phyloP scores from a whole-genome alignment of 2,329 filamentous ascomycete species.

The Elsinoe batatas region DNA sequence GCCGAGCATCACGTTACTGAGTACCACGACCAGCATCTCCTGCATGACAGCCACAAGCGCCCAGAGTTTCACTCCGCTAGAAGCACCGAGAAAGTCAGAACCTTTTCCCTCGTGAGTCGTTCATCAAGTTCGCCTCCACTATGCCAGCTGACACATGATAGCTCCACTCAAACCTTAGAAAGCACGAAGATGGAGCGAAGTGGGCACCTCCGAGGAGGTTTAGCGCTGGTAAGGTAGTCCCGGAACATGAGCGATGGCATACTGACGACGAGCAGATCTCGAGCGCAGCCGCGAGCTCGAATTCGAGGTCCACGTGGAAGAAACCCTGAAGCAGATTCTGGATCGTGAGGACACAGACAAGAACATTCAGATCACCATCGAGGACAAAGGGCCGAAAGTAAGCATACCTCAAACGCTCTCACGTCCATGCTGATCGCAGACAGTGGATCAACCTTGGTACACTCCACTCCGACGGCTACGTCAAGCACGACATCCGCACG shows the following conservation, averaged over 20 bases:
- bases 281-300: slow-evolving; percentile 2
- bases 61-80: slow-evolving; percentile 3
- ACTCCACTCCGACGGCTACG: slow-evolving; percentile 73
- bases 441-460: slow-evolving; percentile 76
- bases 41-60: not conserved
- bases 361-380: slow-evolving; percentile 96
- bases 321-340: slow-evolving; percentile 67
- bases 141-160: not conserved
- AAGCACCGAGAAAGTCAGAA: slow-evolving; percentile 11
- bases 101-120: slow-evolving; percentile 9
- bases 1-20: slow-evolving; percentile 1
- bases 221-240: not conserved
- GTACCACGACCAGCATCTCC: not conserved
- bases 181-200: slow-evolving; percentile 11
- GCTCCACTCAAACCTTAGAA: slow-evolving; percentile 11
- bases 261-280: not conserved
- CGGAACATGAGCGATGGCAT: not conserved
- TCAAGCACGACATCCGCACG: slow-evolving; percentile 81
- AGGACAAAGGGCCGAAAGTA: slow-evolving; percentile 87
- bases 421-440: slow-evolving; percentile 22
- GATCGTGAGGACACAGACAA: slow-evolving; percentile 84
- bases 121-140: not conserved
- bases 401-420: slow-evolving; percentile 12
- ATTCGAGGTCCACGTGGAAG: slow-evolving; percentile 59
- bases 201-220: slow-evolving; percentile 10